Conservation (phyloP, 305 asterid genomes). For the Withania somnifera region DNA sequence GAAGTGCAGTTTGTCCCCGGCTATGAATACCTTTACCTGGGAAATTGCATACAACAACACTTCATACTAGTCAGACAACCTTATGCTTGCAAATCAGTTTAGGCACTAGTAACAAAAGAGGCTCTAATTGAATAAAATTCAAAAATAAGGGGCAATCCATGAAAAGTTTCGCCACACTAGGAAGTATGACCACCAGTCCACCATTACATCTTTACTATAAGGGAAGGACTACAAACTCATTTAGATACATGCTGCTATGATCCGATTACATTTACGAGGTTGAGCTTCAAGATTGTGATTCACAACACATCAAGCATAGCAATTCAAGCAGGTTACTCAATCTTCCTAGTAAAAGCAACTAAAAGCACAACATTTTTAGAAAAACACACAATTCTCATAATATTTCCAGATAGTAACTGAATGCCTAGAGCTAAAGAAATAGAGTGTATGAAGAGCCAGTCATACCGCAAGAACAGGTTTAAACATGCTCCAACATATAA, state of each 20-base stretch:
- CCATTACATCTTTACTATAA: neutral
- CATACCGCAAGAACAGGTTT: neutral
- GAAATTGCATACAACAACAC: neutral
- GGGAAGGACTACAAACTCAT: neutral
- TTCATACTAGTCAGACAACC: neutral
- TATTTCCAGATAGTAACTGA: neutral
- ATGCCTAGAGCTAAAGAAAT: neutral
- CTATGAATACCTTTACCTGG: conserved; percentile 87
- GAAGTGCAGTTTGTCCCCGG: conserved; percentile 70
- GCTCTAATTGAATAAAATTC: neutral
- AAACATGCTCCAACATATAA: neutral
- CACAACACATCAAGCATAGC: neutral
- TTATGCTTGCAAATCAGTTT: neutral
- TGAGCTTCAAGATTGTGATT: neutral
- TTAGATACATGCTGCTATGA: neutral
- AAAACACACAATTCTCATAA: neutral
- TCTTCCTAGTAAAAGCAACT: neutral
- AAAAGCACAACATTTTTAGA: neutral
- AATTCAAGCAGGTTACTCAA: neutral
- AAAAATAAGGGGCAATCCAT: neutral
- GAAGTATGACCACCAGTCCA: neutral
- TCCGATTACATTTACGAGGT: neutral
- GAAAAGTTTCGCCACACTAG: neutral
- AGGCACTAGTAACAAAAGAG: neutral
- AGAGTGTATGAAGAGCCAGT: neutral